Percentiles rank a stretch among this genome's conserved stretches.
phyloP scores from a whole-genome alignment of 768 basidiomycete species.

The Leccinum aurantiacum region DNA sequence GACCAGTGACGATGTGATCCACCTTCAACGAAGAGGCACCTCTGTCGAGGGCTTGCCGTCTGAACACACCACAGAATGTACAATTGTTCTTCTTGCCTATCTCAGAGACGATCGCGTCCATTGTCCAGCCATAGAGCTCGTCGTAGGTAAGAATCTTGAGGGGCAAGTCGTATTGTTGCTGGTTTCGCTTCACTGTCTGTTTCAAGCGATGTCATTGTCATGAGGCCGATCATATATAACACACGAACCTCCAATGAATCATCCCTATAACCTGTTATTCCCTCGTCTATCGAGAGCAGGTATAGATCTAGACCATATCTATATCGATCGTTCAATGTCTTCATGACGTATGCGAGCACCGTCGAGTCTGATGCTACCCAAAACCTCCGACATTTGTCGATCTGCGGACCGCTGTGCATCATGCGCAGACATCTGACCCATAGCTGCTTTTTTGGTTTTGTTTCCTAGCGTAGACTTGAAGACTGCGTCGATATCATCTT shows the following conservation, averaged over 20 bases:
- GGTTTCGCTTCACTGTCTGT: constrained; percentile 97
- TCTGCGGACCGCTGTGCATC: constrained; percentile 28
- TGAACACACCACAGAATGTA: constrained; percentile 98
- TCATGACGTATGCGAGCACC: constrained; percentile 96
- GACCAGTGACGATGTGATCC: constrained; percentile 97
- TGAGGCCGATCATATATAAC: not conserved
- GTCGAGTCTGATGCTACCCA: constrained; percentile 80
- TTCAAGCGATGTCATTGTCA: constrained; percentile 2
- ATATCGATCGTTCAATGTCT: constrained; percentile 90
- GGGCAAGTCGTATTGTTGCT: constrained; percentile 91
- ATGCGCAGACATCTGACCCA: constrained; percentile 27
- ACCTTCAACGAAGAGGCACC: constrained; percentile 87
- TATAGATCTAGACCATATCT: constrained; percentile 89
- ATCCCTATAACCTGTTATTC: constrained; percentile 96
- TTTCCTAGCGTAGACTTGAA: constrained; percentile 61
- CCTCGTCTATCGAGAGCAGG: constrained; percentile 96
- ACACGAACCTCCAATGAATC: constrained; percentile 85
- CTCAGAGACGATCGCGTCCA: constrained; percentile 95
- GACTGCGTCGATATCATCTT: constrained; percentile 75
- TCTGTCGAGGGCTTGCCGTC: constrained; percentile 93
- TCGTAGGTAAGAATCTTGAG: constrained; percentile 95
- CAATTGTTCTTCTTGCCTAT: constrained; percentile 98
- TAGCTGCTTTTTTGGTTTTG: constrained; percentile 57
- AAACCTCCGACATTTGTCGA: constrained; percentile 45
- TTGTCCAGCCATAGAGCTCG: constrained; percentile 98